Evolutionary conservation across 2,329 filamentous ascomycete species (phyloP).

Genomic region (Calonectria hawksworthii): DNA sequence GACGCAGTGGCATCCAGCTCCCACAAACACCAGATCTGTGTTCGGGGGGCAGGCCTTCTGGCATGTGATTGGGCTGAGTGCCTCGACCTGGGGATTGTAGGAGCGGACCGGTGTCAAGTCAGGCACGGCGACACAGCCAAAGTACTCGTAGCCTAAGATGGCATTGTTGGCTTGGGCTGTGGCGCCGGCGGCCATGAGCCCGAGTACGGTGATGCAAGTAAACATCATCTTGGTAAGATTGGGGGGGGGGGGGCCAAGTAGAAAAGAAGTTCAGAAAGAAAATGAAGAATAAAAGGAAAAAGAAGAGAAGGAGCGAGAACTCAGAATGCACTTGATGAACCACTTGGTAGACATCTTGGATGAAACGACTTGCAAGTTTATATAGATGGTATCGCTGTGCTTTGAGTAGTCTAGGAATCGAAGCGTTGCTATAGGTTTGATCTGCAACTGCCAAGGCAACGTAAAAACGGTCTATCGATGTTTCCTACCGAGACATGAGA

Average conservation of each 20-base stretch:
- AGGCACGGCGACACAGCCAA: constrained; percentile 7
- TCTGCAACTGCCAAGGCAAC: background rate
- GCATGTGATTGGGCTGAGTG: background rate
- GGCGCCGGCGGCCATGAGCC: background rate
- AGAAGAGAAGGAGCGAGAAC: background rate
- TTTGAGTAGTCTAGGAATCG: background rate
- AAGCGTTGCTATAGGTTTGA: background rate
- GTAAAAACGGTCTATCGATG: background rate
- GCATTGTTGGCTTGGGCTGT: background rate
- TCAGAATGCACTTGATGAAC: background rate
- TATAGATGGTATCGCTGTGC: background rate
- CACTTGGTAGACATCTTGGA: background rate
- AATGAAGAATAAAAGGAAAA: background rate
- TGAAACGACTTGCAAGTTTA: background rate
- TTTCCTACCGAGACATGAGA: background rate
- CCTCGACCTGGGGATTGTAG: background rate
- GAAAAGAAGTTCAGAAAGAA: background rate
- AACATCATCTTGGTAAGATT: background rate
- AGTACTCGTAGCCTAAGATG: background rate
- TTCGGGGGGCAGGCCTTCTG: background rate
- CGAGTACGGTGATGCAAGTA: background rate
- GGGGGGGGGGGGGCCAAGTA: background rate
- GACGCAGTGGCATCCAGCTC: constrained; percentile 11
- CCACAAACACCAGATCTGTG: constrained; percentile 1
- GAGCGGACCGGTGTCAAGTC: background rate